These are phyloP conservation scores for Piedraia hortae DNA, from an alignment of 2,329 filamentous ascomycete genomes.

Conservation along the genomic window DNA sequence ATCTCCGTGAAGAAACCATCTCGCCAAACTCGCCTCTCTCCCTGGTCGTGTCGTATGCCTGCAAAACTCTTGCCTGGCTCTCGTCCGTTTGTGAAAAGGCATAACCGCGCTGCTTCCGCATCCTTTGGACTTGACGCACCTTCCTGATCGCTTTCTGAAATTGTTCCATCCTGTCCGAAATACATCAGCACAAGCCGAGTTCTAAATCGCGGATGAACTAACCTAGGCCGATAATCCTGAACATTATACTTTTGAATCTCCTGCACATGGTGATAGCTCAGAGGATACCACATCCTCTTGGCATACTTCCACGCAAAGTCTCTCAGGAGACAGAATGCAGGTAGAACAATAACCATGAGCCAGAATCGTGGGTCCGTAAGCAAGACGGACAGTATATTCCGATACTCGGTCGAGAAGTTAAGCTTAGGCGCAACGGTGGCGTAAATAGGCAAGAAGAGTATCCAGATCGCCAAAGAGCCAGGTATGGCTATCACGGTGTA, in stretches of 20 bases:
- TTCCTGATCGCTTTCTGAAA: constrained; percentile 99
- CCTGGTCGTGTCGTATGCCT: constrained; percentile 92
- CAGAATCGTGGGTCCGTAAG: constrained; percentile 71
- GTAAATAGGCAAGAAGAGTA: constrained; percentile 69
- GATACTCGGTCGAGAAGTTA: constrained; percentile 56
- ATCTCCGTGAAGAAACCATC: constrained; percentile 35
- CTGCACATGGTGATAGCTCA: constrained; percentile 93
- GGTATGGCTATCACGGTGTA: constrained; percentile 90
- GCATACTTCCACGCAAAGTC: constrained; percentile 94
- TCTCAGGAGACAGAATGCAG: constrained; percentile 54
- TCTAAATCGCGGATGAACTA: background rate
- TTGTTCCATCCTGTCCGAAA: constrained; percentile 72
- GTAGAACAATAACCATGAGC: constrained; percentile 60
- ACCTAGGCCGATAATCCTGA: constrained; percentile 90
- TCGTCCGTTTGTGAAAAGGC: constrained; percentile 96
- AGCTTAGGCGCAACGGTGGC: constrained; percentile 62
- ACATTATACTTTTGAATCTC: constrained; percentile 99
- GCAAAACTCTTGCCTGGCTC: constrained; percentile 75
- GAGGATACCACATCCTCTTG: constrained; percentile 89
- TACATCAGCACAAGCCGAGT: constrained; percentile 3
- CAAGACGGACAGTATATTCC: constrained; percentile 54
- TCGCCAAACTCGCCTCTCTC: constrained; percentile 81
- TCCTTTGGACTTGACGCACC: constrained; percentile 89
- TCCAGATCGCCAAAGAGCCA: constrained; percentile 75
- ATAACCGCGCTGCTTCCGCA: constrained; percentile 97